Percentiles rank a stretch among this genome's conserved stretches.
Evolutionary conservation across 1,139 yeast genomes (phyloP).

Genomic region (Geotrichum reessii): DNA sequence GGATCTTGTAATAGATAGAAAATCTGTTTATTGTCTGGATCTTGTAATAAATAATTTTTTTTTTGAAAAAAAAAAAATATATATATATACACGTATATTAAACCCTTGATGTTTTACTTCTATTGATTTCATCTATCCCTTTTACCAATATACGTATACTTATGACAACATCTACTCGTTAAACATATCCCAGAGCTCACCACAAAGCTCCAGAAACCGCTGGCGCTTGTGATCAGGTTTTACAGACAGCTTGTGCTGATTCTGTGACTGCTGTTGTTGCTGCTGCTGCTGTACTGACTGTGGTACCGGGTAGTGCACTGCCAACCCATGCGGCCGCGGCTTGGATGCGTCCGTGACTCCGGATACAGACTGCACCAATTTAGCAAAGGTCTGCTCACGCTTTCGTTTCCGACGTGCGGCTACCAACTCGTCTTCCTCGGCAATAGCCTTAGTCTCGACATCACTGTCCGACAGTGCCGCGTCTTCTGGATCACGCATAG

Average conservation of each 20-base stretch:
- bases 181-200: constrained; percentile 9
- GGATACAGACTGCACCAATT: not conserved
- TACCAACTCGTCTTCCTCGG: constrained; percentile 20
- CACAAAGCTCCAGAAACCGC: constrained; percentile 4
- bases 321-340: not conserved
- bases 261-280: not conserved
- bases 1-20: too few relatives aligned
- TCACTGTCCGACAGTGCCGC: constrained; percentile 26
- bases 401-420: constrained; percentile 2
- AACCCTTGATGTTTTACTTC: too few relatives aligned
- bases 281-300: not conserved
- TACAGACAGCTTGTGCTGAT: not conserved
- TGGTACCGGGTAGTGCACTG: not conserved
- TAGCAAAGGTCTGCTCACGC: not conserved
- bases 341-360: not conserved
- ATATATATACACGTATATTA: too few relatives aligned
- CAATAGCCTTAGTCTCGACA: constrained; percentile 19
- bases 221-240: not conserved
- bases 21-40: too few relatives aligned
- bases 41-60: too few relatives aligned
- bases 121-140: too few relatives aligned
- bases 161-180: too few relatives aligned
- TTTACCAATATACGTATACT: too few relatives aligned
- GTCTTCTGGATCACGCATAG: constrained; percentile 28
- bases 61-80: too few relatives aligned